Conservation (phyloP, 108 stramenopile species). For the Licmophora abbreviata region DNA sequence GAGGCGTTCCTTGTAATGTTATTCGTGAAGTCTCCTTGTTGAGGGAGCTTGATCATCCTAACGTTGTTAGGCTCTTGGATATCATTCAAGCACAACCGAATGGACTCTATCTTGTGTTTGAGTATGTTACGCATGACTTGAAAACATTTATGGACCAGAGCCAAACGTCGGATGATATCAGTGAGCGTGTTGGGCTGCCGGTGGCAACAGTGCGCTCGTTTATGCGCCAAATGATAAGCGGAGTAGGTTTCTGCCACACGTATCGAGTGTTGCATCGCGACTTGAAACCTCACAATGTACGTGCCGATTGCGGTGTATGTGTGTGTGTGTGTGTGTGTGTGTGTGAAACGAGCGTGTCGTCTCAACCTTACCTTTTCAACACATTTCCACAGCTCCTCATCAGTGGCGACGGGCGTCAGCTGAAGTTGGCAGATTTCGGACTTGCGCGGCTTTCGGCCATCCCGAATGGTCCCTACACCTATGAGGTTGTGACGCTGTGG, state of each 20-base stretch:
- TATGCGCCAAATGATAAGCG: constrained; percentile 74
- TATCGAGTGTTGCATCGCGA: constrained; percentile 85
- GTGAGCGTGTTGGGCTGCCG: constrained; percentile 65
- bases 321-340: too few species aligned
- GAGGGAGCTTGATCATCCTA: constrained; percentile 77
- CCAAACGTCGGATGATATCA: constrained; percentile 61
- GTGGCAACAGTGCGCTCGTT: constrained; percentile 56
- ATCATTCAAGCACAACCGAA: constrained; percentile 74
- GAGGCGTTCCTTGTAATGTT: constrained; percentile 85
- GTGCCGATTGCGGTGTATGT: too few species aligned
- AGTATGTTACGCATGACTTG: constrained; percentile 76
- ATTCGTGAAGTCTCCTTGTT: constrained; percentile 86
- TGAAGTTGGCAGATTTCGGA: constrained; percentile 97
- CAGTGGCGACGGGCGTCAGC: constrained; percentile 60
- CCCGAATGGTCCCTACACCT: constrained; percentile 80
- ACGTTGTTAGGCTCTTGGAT: constrained; percentile 72
- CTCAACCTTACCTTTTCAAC: too few species aligned
- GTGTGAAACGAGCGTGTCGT: too few species aligned
- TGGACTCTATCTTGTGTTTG: constrained; percentile 83
- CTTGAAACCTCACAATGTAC: constrained; percentile 88
- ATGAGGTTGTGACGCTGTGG: constrained; percentile 96
- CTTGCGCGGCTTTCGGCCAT: constrained; percentile 84
- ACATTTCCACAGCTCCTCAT: constrained; percentile 43
- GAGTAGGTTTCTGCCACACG: constrained; percentile 86
- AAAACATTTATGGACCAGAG: constrained; percentile 79